Base-by-base conservation (phyloP, 2,329 filamentous ascomycete genomes). In the Cordyceps sp. region DNA sequence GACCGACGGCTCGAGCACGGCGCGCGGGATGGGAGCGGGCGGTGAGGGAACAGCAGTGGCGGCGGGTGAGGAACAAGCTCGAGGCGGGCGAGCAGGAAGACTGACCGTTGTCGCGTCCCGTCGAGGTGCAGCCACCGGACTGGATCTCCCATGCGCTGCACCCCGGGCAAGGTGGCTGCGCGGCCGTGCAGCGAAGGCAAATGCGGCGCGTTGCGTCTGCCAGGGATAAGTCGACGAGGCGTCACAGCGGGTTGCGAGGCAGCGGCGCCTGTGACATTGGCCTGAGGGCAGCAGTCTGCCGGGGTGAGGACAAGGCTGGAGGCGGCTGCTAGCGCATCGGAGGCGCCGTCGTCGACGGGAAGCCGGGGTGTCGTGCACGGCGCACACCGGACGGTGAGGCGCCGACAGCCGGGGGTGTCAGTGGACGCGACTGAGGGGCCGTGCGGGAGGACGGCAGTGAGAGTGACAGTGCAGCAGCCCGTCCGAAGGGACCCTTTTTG, bases 51-150 rank as follows among this genome's bases (percentile, higher is more conserved):
- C n/a, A n/a, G n/a, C n/a, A n/a, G n/a, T n/a, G n/a, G n/a, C n/a
- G n/a, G n/a, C n/a, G n/a, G n/a, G n/a, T n/a, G n/a, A n/a, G 25
- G 8, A 17, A 19, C 24, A 26, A 25, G 35, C 31, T 26, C 26
- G 30, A 16, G 12, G 19, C 16, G 9, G 15, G 30, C 17, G 27
- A 27, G 20, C 28, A 25, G 29, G 31, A 32, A 10, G 17, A 35
- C 33, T 20, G 27, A 30, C 23, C 30, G n/a, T 18, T 7, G 23
- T 17, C n/a, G 23, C 31, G 28, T 17, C 29, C 19, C 27, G 29
- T 36, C 31, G 35, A 41, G 37, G 37, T 39, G 39, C 39, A 41
- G 39, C 33, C 33, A 32, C 30, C 32, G 36, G 34, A 37, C 35
- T 26, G 15, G 15, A 25, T 29, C 33, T 20, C 31, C 37, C 34